Base-by-base conservation (phyloP, 495 filamentous ascomycete species). In the Aspergillus ostianus region DNA sequence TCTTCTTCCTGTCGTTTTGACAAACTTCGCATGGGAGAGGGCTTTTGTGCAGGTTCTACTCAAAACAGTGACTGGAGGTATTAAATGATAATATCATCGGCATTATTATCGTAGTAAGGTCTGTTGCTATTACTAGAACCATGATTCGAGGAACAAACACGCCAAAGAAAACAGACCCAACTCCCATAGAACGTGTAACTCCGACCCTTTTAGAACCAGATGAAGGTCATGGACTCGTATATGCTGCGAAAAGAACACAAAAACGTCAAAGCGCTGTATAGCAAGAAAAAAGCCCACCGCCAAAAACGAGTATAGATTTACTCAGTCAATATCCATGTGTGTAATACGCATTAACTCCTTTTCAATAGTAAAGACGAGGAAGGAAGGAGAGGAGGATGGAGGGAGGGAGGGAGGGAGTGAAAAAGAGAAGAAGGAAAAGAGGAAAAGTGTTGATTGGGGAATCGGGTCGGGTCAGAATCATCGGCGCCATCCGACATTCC, bases 401-500 rank as follows among this genome's bases (percentile, higher is more conserved):
- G 21, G 7, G 47, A 49, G 47, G 6, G 13, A 6, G n/a, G 21
- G 23, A 19, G 23, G 7, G n/a, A 49, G 47, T 21, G 20, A 51
- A 7, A 51, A 29, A 30, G 23, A 30, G 50, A 17, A 29, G 41
- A 47, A 12, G 18, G 27, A 13, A 45, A 19, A 41, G 29, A 32
- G 32, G 26, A 49, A 12, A 56, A 21, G 18, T 9, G 30, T 6
- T 17, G 20, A 17, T 18, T 20, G 4, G 19, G 32, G 44, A 19
- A 47, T 12, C 30, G 18, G 21, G 6, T 55, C 41, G 21, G 17
- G 17, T 13, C 32, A 19, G 19, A 57, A 18, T 88, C 67, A 92
- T 62, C 85, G 81, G 64, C 90, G 84, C 94, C 93, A 97, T 41
- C 93, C 93, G 56, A 98, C 94, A 70, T 98, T 98, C 93, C 92